Base-by-base conservation (phyloP, 2,329 filamentous ascomycete genomes). In the Phialophora verrucosa region DNA sequence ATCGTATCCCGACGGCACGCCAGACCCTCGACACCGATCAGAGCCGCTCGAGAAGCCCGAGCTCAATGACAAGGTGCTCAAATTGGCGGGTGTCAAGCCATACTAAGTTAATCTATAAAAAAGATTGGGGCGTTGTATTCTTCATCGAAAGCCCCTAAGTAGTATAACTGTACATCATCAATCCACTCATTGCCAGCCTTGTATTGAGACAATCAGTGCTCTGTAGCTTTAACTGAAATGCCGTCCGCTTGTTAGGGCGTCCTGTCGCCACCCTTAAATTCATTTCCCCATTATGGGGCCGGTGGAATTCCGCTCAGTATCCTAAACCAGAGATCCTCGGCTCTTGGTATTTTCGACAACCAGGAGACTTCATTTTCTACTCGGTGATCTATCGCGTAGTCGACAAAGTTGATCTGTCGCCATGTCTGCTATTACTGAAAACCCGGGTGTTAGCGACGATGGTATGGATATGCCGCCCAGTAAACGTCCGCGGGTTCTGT, bases 11-110 rank as follows among this genome's bases (percentile, higher is more conserved):
- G 68, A 74, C 6, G 79, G 78, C 2, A 64, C 77, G 58, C 71
- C 77, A 5, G 78, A 77, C 65, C 76, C 76, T 0, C 74, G 75
- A 63, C 72, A 81, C 63, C 74, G 80, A 5, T 72, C 63, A 1
- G 76, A 79, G 69, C 78, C 79, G 1, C 73, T 78, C 7, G 76
- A 80, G 72, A 79, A 80, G 72, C 78, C 78, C 0, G 74, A 73
- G 29, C 50, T 77, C 10, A 78, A 73, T 2, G 75, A 79, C 17
- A 66, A 67, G 27, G 29, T 80, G 29, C 67, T 80, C n/a, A 69
- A 72, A 27, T 66, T 79, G 31, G 78, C 78, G 11, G 44, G 17
- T n/a, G 44, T 47, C 44, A 47, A 23, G 44, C 1, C 44, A 4
- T 17, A 47, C 20, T 47, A n/a, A 47, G 44, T 25, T 25, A 25